These are phyloP conservation scores for Russula abietina DNA, from an alignment of 768 basidiomycete genomes.

Conservation along the genomic window DNA sequence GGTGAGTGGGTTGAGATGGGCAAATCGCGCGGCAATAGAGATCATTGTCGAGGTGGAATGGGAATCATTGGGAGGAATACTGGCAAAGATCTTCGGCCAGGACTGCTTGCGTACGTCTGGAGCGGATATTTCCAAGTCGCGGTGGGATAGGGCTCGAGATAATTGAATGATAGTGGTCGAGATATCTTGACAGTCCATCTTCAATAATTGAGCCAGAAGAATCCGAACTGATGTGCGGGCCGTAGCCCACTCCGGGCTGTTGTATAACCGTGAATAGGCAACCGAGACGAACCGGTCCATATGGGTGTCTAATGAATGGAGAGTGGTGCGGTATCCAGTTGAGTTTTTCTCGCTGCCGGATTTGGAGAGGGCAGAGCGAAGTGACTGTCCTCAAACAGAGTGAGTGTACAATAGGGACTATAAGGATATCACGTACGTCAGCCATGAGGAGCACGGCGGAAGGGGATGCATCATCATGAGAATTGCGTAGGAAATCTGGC, in stretches of 20 bases:
- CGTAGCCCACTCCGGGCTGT: slow-evolving; percentile 38
- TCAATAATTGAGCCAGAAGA: slow-evolving; percentile 36
- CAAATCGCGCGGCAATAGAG: slow-evolving; percentile 48
- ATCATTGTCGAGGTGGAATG: slow-evolving; percentile 56
- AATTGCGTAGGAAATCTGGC: slow-evolving; percentile 70
- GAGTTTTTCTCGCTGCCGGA: slow-evolving; percentile 29
- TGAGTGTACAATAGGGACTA: neutral
- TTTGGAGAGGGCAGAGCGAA: slow-evolving; percentile 33
- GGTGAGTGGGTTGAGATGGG: slow-evolving; percentile 62
- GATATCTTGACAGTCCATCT: slow-evolving; percentile 34
- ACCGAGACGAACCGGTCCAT: slow-evolving; percentile 41
- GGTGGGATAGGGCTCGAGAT: slow-evolving; percentile 36
- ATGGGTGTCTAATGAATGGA: slow-evolving; percentile 46
- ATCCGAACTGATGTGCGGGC: slow-evolving; percentile 39
- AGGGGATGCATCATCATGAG: slow-evolving; percentile 43
- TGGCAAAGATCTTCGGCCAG: slow-evolving; percentile 65
- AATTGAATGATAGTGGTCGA: slow-evolving; percentile 32
- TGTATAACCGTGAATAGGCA: slow-evolving; percentile 39
- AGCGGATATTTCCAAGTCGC: slow-evolving; percentile 31
- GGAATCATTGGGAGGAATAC: slow-evolving; percentile 51
- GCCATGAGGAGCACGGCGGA: slow-evolving; percentile 54
- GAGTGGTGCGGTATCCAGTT: slow-evolving; percentile 31
- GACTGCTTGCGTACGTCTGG: slow-evolving; percentile 47
- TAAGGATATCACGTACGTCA: slow-evolving; percentile 43
- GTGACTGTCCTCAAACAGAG: slow-evolving; percentile 28